A percentile compares a stretch with the other conserved stretches of the same genome.
These are phyloP conservation scores for Eucalyptus lansdowneana DNA, from an alignment of 345 rosid genomes.

Conservation along the genomic window DNA sequence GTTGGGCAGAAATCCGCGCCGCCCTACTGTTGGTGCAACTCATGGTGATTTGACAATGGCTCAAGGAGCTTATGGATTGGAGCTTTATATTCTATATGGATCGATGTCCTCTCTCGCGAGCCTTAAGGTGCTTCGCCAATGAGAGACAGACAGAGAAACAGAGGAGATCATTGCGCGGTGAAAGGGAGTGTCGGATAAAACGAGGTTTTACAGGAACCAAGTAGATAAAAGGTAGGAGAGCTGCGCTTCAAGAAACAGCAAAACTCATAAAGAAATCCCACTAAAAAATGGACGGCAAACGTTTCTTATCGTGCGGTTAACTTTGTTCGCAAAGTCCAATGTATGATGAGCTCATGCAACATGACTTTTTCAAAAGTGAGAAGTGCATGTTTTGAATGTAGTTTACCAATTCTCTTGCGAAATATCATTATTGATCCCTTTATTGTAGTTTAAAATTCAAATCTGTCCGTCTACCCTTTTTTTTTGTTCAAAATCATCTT, in stretches of 20 bases:
- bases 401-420: neutral
- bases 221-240: neutral
- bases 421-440: neutral
- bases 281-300: neutral
- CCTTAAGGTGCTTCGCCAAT: neutral
- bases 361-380: neutral
- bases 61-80: neutral
- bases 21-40: neutral
- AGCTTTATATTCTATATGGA: neutral
- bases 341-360: neutral
- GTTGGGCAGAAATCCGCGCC: neutral
- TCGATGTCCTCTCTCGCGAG: neutral
- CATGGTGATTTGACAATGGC: neutral
- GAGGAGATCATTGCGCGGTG: neutral
- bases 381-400: neutral
- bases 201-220: neutral
- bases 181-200: neutral
- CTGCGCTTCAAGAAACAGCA: neutral
- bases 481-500: neutral
- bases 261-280: neutral
- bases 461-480: neutral
- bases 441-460: neutral
- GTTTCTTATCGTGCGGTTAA: neutral
- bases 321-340: neutral
- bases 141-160: neutral